A percentile compares a stretch with the other conserved stretches of the same genome.
These are phyloP conservation scores for Setaria viridis DNA, from an alignment of 202 grass and related monocot genomes.

Conservation along the genomic window DNA sequence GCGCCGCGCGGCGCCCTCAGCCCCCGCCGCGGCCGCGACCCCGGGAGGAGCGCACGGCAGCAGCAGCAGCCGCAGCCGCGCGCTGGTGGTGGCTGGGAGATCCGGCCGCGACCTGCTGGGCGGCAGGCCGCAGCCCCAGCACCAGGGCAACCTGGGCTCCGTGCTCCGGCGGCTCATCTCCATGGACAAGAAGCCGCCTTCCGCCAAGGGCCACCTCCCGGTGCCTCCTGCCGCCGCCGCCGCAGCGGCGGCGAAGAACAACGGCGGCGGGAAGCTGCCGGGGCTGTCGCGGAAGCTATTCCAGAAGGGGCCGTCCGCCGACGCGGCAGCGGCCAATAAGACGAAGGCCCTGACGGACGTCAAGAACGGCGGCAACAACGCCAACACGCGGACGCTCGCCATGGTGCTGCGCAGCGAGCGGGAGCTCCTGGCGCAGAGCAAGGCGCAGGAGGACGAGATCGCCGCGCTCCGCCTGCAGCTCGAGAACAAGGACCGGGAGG, in stretches of 20 bases:
- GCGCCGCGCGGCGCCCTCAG: constrained; percentile 19
- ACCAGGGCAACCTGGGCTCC: constrained; percentile 71
- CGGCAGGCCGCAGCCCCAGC: constrained; percentile 20
- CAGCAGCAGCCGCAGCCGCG: constrained; percentile 50
- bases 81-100: constrained; percentile 59
- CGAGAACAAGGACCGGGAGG: constrained; percentile 68
- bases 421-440: constrained; percentile 86
- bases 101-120: constrained; percentile 53
- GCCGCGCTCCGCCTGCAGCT: constrained; percentile 69
- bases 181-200: constrained; percentile 69
- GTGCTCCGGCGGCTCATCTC: constrained; percentile 82
- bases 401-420: constrained; percentile 93
- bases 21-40: constrained; percentile 17
- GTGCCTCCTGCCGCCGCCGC: constrained; percentile 26
- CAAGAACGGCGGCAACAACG: constrained; percentile 58
- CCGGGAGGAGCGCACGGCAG: constrained; percentile 46
- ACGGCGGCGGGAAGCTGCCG: constrained; percentile 57
- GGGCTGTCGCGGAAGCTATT: constrained; percentile 80
- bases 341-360: constrained; percentile 76
- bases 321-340: constrained; percentile 29
- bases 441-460: constrained; percentile 87
- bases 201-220: constrained; percentile 33
- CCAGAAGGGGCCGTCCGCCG: constrained; percentile 52
- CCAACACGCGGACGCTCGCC: constrained; percentile 87
- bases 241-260: background rate